Evolutionary conservation across 2,329 filamentous ascomycete species (phyloP), one percentile per base, ranked within the genome.

Genomic region (Rhynchosporium secalis): DNA sequence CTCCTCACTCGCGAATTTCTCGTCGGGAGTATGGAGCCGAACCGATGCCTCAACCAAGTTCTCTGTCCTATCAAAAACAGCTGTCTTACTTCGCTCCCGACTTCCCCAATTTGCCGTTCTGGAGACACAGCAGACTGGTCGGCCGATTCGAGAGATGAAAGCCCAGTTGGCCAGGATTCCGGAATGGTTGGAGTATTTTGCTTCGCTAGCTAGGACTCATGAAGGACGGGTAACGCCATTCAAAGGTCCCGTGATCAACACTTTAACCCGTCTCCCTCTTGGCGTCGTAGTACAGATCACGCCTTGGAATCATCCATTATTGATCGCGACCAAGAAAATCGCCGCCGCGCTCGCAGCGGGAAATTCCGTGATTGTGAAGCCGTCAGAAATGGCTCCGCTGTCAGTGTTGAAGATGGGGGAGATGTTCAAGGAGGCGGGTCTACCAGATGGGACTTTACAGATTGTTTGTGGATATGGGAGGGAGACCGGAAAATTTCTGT

Each of bases 131-230:
- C 88, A 91, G 73, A 91, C 88, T 0, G 88, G 88, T 2, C 84
- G 88, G 0, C 84, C 84, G 0, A 78, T 88, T 33, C 84, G 87
- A 31, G 88, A 91, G 72, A 89, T 91, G 86, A 79, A 81, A 55
- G 86, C 87, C 1, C 88, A 91, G 72, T 83, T 88, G 4, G 83
- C 85, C 0, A 85, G 83, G 0, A 78, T 91, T 0, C 81, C 86
- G 0, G 83, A 85, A 48, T 91, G 88, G 88, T 86, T 91, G 75
- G 85, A 83, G 63, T 91, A 91, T 76, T 91, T 88, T 70, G 86
- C 87, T 1, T 80, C 86, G 0, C 72, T 90, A 1, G 79, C 89
- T 38, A 83, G 88, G n/a, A 86, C 84, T 0, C 86, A 89, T 70
- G 86, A 90, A 74, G 81, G 86, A 2, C 76, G 84, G 1, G 83